Evolutionary conservation across 2,329 filamentous ascomycete species (phyloP).

Genomic region (Triangularia verruculosa): DNA sequence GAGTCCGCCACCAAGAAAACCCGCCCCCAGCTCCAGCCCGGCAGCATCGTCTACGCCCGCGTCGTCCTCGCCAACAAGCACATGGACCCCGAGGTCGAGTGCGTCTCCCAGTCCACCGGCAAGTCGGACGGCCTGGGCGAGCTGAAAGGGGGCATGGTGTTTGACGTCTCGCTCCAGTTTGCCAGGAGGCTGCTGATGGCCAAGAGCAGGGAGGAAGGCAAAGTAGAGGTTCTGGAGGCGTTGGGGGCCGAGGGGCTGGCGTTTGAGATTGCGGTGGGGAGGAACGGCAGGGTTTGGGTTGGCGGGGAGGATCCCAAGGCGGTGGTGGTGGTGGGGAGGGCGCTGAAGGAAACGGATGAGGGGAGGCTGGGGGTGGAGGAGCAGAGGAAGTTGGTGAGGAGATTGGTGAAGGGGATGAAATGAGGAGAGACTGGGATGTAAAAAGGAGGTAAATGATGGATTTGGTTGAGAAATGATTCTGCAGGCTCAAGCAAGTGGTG

Average conservation of each 20-base stretch:
- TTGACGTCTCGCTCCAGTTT: slow-evolving; percentile 74
- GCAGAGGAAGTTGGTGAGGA: slow-evolving; percentile 69
- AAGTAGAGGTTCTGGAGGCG: slow-evolving; percentile 73
- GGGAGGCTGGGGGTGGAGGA: slow-evolving; percentile 59
- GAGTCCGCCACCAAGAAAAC: slow-evolving; percentile 92
- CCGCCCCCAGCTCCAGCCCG: slow-evolving; percentile 69
- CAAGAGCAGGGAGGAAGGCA: slow-evolving; percentile 58
- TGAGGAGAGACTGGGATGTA: slow-evolving; percentile 32
- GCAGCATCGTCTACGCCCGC: slow-evolving; percentile 85
- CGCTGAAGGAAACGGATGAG: slow-evolving; percentile 75
- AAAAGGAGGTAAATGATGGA: neutral
- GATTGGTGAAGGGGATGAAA: slow-evolving; percentile 58
- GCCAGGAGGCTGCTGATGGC: slow-evolving; percentile 73
- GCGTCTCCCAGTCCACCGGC: slow-evolving; percentile 79
- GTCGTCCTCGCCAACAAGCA: slow-evolving; percentile 74
- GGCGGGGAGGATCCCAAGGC: slow-evolving; percentile 53
- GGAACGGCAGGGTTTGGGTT: slow-evolving; percentile 92
- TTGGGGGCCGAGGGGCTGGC: slow-evolving; percentile 67
- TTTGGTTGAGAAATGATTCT: neutral
- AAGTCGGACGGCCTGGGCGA: slow-evolving; percentile 86
- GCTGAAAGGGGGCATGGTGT: slow-evolving; percentile 81
- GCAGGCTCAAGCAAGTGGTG: neutral
- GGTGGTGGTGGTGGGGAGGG: slow-evolving; percentile 74
- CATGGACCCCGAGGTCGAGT: slow-evolving; percentile 88
- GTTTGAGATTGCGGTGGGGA: slow-evolving; percentile 90